Percentiles rank a stretch among this genome's conserved stretches.
phyloP scores from a whole-genome alignment of 2,329 filamentous ascomycete genomes.

The Aureobasidium uvarum region DNA sequence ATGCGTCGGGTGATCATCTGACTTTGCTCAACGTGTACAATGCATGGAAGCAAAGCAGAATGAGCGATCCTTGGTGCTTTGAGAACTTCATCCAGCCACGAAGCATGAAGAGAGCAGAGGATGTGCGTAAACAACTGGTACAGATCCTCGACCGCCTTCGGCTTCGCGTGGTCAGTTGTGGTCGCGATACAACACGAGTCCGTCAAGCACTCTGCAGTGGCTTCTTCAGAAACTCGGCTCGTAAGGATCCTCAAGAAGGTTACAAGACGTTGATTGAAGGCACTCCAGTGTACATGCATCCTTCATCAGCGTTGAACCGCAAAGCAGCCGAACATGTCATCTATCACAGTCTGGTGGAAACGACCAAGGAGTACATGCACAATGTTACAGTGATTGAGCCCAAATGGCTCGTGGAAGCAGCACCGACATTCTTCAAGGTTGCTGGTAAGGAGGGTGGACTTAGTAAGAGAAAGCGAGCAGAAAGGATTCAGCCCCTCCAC shows the following conservation, averaged over 20 bases:
- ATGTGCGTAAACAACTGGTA: slow-evolving; percentile 87
- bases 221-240: slow-evolving; percentile 92
- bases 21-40: slow-evolving; percentile 97
- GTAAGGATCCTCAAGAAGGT: slow-evolving; percentile 93
- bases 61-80: slow-evolving; percentile 86
- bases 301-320: slow-evolving; percentile 85
- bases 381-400: slow-evolving; percentile 90
- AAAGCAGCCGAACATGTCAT: slow-evolving; percentile 97
- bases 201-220: slow-evolving; percentile 86
- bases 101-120: slow-evolving; percentile 82
- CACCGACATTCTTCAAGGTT: slow-evolving; percentile 99
- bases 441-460: slow-evolving; percentile 74
- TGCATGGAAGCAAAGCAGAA: slow-evolving; percentile 85
- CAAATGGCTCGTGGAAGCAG: slow-evolving; percentile 89
- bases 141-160: slow-evolving; percentile 93
- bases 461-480: slow-evolving; percentile 88
- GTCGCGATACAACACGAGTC: slow-evolving; percentile 80
- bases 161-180: slow-evolving; percentile 78
- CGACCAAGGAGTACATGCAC: slow-evolving; percentile 98
- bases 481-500: slow-evolving; percentile 92
- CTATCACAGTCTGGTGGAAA: slow-evolving; percentile 86
- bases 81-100: slow-evolving; percentile 97
- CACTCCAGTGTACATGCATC: slow-evolving; percentile 93
- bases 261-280: slow-evolving; percentile 97
- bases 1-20: slow-evolving; percentile 89